These are phyloP conservation scores for Myotisia sp. DNA, from an alignment of 2,329 filamentous ascomycete genomes.

Conservation along the genomic window DNA sequence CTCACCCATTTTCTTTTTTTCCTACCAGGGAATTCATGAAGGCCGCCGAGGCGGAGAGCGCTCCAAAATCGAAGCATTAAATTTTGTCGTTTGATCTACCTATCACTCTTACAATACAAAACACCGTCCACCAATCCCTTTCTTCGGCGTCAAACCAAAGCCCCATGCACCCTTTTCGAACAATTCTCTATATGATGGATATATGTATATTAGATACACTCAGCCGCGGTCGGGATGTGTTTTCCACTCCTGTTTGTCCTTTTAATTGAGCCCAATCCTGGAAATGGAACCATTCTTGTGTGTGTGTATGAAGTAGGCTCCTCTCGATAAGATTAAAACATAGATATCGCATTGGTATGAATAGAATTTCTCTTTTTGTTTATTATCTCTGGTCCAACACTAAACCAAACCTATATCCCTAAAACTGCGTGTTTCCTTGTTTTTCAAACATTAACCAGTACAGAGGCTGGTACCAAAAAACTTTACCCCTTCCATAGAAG, in stretches of 20 bases:
- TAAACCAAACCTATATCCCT: too few relatives aligned
- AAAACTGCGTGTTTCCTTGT: too few relatives aligned
- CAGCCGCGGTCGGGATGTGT: conserved; percentile 4
- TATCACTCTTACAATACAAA: too few relatives aligned
- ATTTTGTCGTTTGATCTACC: neutral
- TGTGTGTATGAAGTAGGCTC: conserved; percentile 5
- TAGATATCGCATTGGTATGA: conserved; percentile 5
- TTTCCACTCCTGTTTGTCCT: conserved; percentile 1
- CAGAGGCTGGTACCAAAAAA: too few relatives aligned
- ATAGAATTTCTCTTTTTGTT: conserved; percentile 5
- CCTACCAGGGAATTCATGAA: conserved; percentile 37
- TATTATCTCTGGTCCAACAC: too few relatives aligned
- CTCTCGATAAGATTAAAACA: conserved; percentile 3
- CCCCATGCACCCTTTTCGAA: too few relatives aligned
- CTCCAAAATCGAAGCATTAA: conserved; percentile 16
- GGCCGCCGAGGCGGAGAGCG: conserved; percentile 34
- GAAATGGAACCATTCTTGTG: neutral
- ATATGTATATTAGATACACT: conserved; percentile 5
- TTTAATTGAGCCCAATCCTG: conserved; percentile 1
- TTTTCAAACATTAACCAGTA: too few relatives aligned
- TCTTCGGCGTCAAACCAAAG: too few relatives aligned
- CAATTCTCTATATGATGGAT: too few relatives aligned
- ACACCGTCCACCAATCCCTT: too few relatives aligned
- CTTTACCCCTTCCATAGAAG: too few relatives aligned
- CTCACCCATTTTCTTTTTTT: conserved; percentile 1